These are phyloP conservation scores for Saraca asoca DNA, from an alignment of 331 rosid genomes.

Conservation along the genomic window DNA sequence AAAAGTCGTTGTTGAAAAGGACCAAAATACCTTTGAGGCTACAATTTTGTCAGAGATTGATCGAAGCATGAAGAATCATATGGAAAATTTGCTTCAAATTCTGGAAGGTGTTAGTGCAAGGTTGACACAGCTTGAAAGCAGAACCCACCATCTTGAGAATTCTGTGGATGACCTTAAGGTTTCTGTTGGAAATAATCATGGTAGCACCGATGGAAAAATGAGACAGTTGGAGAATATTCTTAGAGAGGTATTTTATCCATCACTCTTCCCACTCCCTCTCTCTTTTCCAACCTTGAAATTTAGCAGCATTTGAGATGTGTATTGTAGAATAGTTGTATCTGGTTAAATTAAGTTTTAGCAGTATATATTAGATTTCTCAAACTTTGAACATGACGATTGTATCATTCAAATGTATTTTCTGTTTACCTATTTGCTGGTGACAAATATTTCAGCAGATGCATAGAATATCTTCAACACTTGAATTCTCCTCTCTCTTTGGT, in stretches of 20 bases:
- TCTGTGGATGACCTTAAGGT: conserved; percentile 79
- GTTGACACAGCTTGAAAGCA: conserved; percentile 76
- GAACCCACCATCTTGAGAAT: conserved; percentile 72
- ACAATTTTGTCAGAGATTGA: conserved; percentile 73
- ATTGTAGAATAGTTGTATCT: no score
- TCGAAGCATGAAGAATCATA: conserved; percentile 68
- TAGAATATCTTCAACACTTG: no score
- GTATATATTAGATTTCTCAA: no score
- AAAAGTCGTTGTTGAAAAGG: conserved; percentile 57
- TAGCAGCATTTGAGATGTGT: no score
- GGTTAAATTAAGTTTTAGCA: no score
- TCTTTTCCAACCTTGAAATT: no score
- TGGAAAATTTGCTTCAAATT: conserved; percentile 67
- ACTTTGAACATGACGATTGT: no score
- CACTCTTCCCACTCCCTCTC: background rate
- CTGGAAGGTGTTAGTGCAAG: conserved; percentile 85
- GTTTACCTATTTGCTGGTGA: no score
- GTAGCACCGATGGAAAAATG: conserved; percentile 78
- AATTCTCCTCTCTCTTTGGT: no score
- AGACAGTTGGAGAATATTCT: conserved; percentile 82
- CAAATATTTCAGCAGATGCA: no score
- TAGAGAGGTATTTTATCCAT: conserved; percentile 62
- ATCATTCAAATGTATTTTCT: no score
- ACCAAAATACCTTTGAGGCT: conserved; percentile 48
- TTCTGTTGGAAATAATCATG: conserved; percentile 75